Base-by-base conservation (phyloP, 2,329 filamentous ascomycete genomes). In the Aaosphaeria pasadenensis region DNA sequence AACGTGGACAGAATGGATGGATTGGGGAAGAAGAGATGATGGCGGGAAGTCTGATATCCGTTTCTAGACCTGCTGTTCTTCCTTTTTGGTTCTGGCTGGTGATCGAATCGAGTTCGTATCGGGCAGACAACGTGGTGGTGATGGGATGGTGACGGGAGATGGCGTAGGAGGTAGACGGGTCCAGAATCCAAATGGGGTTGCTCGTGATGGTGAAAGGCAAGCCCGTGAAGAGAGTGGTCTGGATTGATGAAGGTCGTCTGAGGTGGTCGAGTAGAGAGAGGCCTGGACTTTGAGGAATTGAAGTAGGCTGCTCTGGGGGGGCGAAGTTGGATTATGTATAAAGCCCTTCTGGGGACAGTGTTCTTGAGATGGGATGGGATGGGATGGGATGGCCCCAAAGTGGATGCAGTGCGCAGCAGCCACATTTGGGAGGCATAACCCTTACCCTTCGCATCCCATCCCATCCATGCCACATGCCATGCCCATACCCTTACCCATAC, bases 241-340 rank as follows among this genome's bases (percentile, higher is more conserved):
- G 17, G 17, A 24, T 24, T 24, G 17, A 24, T 24, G 17, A 24
- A 24, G 17, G 17, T 24, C 17, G 17, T 24, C 17, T 24, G 17
- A 24, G 17, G 17, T 24, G 17, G 17, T 24, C 17, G 17, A 24
- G 17, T 24, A 67, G 67, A 60, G 50, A 56, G 51, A 35, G 61
- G 61, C 56, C 64, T 69, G 64, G 65, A 62, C 43, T 50, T 61
- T 53, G 47, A 45, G 36, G 33, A 36, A n/a, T 9, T 36, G 9
- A 9, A n/a, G n/a, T 9, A 44, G 35, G 51, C 38, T 44, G 53
- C 57, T 52, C 44, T 52, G 60, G 51, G 60, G 67, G 65, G 66
- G 65, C 64, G 64, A 67, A 64, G 55, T 63, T 54, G 55, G 46
- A 59, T 68, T 69, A 69, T 68, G 64, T 65, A 69, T 56, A 58